Evolutionary conservation across 2,329 filamentous ascomycete genomes (phyloP).

Genomic region (Talaromyces albobiverticillius): DNA sequence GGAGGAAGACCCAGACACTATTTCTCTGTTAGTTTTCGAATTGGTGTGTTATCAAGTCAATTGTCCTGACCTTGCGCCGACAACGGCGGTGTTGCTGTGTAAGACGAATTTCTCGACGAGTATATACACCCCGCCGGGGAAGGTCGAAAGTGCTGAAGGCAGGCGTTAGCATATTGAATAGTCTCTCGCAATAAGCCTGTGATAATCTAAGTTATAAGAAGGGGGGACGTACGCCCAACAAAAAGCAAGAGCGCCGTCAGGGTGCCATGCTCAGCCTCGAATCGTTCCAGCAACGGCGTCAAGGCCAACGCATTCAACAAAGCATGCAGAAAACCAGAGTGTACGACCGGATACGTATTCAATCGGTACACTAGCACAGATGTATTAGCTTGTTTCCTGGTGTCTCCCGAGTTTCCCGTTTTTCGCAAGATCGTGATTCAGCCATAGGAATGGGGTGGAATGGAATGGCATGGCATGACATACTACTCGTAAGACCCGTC

Average conservation of each 20-base stretch:
- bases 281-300: slow-evolving; percentile 85
- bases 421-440: not conserved
- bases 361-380: slow-evolving; percentile 72
- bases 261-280: slow-evolving; percentile 89
- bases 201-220: too few species aligned
- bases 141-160: slow-evolving; percentile 66
- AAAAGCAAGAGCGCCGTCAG: slow-evolving; percentile 84
- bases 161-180: not conserved
- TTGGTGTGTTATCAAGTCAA: not conserved
- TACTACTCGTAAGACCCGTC: slow-evolving; percentile 69
- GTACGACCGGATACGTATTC: slow-evolving; percentile 88
- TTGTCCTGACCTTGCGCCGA: slow-evolving; percentile 72
- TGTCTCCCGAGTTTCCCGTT: not conserved
- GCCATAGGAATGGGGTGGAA: too few species aligned
- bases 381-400: slow-evolving; percentile 5
- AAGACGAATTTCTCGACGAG: slow-evolving; percentile 73
- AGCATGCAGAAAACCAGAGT: slow-evolving; percentile 75
- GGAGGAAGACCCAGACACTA: slow-evolving; percentile 89
- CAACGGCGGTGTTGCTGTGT: slow-evolving; percentile 66
- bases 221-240: slow-evolving; percentile 81
- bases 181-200: too few species aligned
- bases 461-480: too few species aligned
- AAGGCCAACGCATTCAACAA: slow-evolving; percentile 76
- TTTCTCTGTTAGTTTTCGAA: slow-evolving; percentile 13
- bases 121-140: slow-evolving; percentile 80